Evolutionary conservation across 2,329 filamentous ascomycete species (phyloP).

Genomic region (Malbranchea cinnamomea): DNA sequence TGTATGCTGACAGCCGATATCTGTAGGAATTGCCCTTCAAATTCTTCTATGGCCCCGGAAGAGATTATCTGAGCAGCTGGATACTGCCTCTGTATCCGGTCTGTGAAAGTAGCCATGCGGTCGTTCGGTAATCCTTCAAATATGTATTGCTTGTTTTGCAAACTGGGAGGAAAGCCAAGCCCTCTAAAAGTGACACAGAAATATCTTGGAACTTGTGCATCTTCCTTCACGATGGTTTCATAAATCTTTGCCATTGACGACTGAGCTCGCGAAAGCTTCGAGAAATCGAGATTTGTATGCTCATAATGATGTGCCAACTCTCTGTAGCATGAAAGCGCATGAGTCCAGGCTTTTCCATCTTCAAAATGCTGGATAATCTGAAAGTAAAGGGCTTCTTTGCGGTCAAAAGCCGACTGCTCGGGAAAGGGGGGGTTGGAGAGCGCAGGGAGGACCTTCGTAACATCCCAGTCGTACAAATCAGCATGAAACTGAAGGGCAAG

Average conservation of each 20-base stretch:
- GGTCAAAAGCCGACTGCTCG: conserved; percentile 74
- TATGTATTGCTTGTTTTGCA: conserved; percentile 84
- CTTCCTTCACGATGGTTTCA: conserved; percentile 71
- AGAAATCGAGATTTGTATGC: conserved; percentile 74
- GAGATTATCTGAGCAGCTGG: conserved; percentile 70
- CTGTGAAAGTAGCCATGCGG: conserved; percentile 65
- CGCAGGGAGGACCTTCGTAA: conserved; percentile 48
- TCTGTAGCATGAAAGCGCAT: conserved; percentile 72
- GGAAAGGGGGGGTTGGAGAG: conserved; percentile 64
- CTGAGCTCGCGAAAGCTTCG: conserved; percentile 77
- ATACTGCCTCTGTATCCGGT: conserved; percentile 83
- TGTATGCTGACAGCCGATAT: conserved; percentile 69
- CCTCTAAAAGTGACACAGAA: conserved; percentile 86
- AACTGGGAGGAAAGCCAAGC: conserved; percentile 64
- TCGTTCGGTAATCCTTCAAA: conserved; percentile 72
- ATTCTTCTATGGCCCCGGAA: conserved; percentile 54
- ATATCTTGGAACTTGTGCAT: conserved; percentile 65
- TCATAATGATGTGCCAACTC: conserved; percentile 90
- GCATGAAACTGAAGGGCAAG: conserved; percentile 80
- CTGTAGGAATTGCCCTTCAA: conserved; percentile 82
- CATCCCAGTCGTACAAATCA: conserved; percentile 85
- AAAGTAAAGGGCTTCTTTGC: conserved; percentile 84
- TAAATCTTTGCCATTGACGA: conserved; percentile 86
- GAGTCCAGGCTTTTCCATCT: conserved; percentile 85
- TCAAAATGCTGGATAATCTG: conserved; percentile 92